Base-by-base conservation (phyloP, 768 basidiomycete species). In the Xerocomellus intermedius region DNA sequence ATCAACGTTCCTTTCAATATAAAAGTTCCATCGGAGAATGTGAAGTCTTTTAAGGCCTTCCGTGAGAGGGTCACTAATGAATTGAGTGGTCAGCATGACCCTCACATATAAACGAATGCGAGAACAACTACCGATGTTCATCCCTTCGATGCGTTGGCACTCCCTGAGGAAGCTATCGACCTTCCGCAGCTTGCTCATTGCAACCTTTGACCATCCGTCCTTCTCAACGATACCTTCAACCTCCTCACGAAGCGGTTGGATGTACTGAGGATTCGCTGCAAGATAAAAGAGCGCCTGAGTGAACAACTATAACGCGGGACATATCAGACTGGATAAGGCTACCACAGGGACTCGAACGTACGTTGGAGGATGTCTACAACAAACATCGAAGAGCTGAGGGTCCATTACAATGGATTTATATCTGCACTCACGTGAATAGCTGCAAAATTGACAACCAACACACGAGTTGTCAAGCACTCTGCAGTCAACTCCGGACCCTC, bases 1-100 rank as follows among this genome's bases (percentile, higher is more conserved):
- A 77, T 16, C 10, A 48, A 47, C 5, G 68, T 66, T 21, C 73
- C 77, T 22, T 67, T 61, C 0, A 74, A 77, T 35, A 76, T 46
- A 28, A 69, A 56, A 1, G 74, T 74, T 3, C 75, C 77, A 38
- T 77, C 74, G 0, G 72, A 74, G 55, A 77, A 69, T 2, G 68
- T 73, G 55, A 68, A 60, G 32, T 72, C 65, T 41, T 66, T 68
- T 30, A 68, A 26, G 0, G 71, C 72, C 50, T 59, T 69, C 35
- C 78, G 73, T 9, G 50, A 47, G 57, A 78, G 39, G 50, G 57
- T 42, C 39, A 69, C 74, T 73, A 32, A 52, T 17, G 7, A 19
- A 17, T 28, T 3, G 8, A 14, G 3, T 6, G 4, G 24, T 42
- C 37, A 57, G 55, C n/a, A 14, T 2, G 16, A 12, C 14, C 4